Evolutionary conservation across 805 yeast species (phyloP), one percentile per base, ranked within the genome.

Genomic region (Limtongia smithiae): DNA sequence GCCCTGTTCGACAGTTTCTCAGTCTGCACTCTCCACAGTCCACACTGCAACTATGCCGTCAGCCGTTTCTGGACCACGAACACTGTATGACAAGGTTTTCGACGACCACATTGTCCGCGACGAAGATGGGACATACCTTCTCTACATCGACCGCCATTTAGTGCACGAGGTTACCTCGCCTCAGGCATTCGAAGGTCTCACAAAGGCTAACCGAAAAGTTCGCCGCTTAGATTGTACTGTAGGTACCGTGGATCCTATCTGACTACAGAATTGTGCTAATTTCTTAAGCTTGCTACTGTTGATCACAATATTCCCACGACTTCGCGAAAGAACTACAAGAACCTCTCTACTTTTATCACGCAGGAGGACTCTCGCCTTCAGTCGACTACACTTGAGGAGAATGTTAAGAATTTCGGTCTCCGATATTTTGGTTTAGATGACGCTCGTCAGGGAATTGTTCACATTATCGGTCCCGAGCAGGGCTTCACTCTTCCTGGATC

Each of bases 161-260:
- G 96, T 93, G 43, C 98, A 93, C 69, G 98, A 93, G 72, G 99
- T 93, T 45, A 93, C 99, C 1, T 91, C 97, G 25, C 98, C 99
- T 31, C 98, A 93, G 71, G 98, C 98, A 9, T 93, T 93, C 65
- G 98, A 93, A 72, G 98, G 98, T 43, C 78, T 93, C 62, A 78
- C 76, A 57, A 84, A 81, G 63, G 96, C 97, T 14, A 86, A 84
- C 41, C 83, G 99, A 75, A 68, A 69, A 51, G 96, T 93, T 46
- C 84, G 98, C 76, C 81, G 98, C 73, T 74, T 76, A 7, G 65
- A 61, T 25, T 54, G 62, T 37, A 60, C 64, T 17, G 59, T 55
- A 41, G 5, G 59, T 32, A 4, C 7, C 2, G 3, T 14, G 12
- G 12, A 9, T 36, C n/a, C 33, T 33, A 7, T 28, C 28, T 24